Conservation (phyloP, 345 rosid species). For the Lepidium didymum region DNA sequence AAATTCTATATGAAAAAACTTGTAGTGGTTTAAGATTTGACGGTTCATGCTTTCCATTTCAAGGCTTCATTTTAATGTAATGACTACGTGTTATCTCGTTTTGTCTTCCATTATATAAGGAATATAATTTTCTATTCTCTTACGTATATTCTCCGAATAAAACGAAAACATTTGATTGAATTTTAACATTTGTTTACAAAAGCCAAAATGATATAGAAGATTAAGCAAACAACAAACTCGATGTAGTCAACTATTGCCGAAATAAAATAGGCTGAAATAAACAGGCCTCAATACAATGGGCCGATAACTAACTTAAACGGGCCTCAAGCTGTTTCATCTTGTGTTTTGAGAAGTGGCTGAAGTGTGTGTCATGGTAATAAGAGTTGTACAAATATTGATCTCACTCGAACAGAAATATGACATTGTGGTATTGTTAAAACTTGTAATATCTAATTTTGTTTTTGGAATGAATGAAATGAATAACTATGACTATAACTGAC, state of each 20-base stretch:
- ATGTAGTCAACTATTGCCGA: too few relatives aligned
- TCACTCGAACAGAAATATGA: not conserved
- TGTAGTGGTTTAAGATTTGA: slow-evolving; percentile 17
- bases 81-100: slow-evolving; percentile 10
- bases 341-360: not conserved
- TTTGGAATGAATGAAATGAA: slow-evolving; percentile 39
- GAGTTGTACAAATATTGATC: too few relatives aligned
- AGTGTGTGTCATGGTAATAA: not conserved
- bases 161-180: too few relatives aligned
- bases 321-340: too few relatives aligned
- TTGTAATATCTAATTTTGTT: slow-evolving; percentile 29
- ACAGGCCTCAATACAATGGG: too few relatives aligned
- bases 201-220: too few relatives aligned
- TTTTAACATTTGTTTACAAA: too few relatives aligned
- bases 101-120: slow-evolving; percentile 17
- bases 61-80: slow-evolving; percentile 9
- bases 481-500: slow-evolving; percentile 49
- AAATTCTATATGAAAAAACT: not conserved
- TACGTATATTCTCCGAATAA: not conserved
- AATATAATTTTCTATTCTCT: not conserved
- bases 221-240: too few relatives aligned
- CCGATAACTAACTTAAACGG: too few relatives aligned
- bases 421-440: slow-evolving; percentile 2
- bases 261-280: too few relatives aligned
- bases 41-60: slow-evolving; percentile 15